These are phyloP conservation scores for Apiospora arundinis DNA, from an alignment of 2,329 filamentous ascomycete species.

Conservation along the genomic window DNA sequence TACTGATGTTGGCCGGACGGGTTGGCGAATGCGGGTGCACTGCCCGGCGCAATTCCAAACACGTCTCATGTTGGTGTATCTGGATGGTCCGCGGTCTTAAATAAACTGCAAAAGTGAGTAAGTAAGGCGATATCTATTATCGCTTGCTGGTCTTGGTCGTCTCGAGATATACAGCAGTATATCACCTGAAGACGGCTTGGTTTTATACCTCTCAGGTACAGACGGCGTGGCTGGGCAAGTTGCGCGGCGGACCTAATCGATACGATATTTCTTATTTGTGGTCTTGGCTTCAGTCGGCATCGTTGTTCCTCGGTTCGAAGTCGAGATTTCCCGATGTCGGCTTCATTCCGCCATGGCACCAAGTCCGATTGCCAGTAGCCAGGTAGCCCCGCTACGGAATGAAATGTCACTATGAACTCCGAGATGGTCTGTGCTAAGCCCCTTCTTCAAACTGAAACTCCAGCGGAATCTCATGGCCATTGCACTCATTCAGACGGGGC, in stretches of 20 bases:
- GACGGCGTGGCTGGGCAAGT: neutral
- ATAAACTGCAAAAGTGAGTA: neutral
- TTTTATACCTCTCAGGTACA: neutral
- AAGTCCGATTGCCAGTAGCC: no score
- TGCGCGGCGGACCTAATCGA: neutral
- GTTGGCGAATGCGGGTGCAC: neutral
- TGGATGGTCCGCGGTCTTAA: neutral
- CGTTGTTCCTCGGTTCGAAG: neutral
- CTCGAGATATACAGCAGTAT: no score
- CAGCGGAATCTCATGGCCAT: neutral
- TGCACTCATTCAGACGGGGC: neutral
- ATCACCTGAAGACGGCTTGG: no score
- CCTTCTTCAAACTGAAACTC: slow-evolving; percentile 1
- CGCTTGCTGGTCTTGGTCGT: neutral
- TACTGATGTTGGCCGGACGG: neutral
- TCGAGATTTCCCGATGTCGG: slow-evolving; percentile 14
- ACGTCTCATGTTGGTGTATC: slow-evolving; percentile 6
- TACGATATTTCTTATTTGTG: neutral
- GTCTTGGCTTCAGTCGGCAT: neutral
- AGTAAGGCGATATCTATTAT: neutral
- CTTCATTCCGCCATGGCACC: neutral
- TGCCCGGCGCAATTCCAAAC: slow-evolving; percentile 8
- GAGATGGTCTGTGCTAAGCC: neutral
- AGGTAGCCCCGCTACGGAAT: neutral
- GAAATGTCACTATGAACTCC: neutral